Conservation (phyloP, 129 eudicot species). For the Cynara cardunculus region DNA sequence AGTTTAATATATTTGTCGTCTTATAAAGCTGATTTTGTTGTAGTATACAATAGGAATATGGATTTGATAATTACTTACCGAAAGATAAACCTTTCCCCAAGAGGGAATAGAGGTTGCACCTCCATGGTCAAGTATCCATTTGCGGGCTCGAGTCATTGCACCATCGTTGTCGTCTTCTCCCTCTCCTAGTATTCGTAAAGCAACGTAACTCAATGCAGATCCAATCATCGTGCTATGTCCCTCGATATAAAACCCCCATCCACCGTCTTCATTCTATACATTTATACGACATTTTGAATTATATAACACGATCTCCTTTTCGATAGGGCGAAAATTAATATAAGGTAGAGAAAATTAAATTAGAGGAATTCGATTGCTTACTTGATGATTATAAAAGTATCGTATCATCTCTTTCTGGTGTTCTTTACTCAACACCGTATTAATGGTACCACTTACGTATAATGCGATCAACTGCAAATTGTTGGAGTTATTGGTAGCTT, state of each 20-base stretch:
- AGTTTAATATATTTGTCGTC: too few species aligned
- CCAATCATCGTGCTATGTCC: slow-evolving; percentile 42
- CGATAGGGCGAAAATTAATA: not conserved
- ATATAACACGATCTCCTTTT: not conserved
- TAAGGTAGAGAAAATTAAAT: too few species aligned
- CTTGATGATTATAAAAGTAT: slow-evolving; percentile 17
- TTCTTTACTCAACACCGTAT: not conserved
- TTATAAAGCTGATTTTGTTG: too few species aligned
- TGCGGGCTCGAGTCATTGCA: slow-evolving; percentile 25
- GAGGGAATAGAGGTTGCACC: slow-evolving; percentile 41
- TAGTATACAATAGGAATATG: not conserved
- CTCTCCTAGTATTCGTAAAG: slow-evolving; percentile 35
- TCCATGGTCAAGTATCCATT: slow-evolving; percentile 37
- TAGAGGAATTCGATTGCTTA: not conserved
- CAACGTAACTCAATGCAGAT: slow-evolving; percentile 32
- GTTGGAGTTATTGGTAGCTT: not conserved
- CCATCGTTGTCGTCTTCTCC: slow-evolving; percentile 22
- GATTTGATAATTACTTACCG: slow-evolving; percentile 20
- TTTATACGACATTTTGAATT: not conserved
- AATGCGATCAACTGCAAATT: slow-evolving; percentile 5
- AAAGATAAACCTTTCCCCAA: slow-evolving; percentile 43
- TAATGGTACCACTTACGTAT: slow-evolving; percentile 3
- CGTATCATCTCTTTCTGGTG: slow-evolving; percentile 17
- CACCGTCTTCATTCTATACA: slow-evolving; percentile 35
- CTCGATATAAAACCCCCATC: slow-evolving; percentile 36